These are phyloP conservation scores for Leishmania lainsoni DNA, from an alignment of 208 protist genomes.

Conservation along the genomic window DNA sequence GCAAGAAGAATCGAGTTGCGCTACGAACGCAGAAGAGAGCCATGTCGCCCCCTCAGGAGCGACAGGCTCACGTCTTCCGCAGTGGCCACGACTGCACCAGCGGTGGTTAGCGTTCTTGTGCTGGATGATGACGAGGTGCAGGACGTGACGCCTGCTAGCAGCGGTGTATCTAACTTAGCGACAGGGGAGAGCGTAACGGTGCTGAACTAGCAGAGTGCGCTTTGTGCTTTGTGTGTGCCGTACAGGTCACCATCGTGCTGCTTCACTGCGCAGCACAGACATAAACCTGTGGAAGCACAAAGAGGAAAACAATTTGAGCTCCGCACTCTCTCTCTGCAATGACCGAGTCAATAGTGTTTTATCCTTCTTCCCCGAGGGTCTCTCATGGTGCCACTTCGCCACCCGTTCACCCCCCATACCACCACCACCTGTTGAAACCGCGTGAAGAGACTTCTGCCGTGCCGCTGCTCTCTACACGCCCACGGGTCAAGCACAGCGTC, in stretches of 20 bases:
- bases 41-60: neutral
- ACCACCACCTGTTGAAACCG: neutral
- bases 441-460: neutral
- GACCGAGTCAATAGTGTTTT: neutral
- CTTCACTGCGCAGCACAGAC: neutral
- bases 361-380: neutral
- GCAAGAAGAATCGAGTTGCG: neutral
- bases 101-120: neutral
- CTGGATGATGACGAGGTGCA: slow-evolving; percentile 15
- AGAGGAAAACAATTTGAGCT: neutral
- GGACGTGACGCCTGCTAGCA: neutral
- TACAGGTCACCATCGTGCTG: neutral
- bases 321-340: neutral
- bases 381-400: neutral
- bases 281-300: neutral
- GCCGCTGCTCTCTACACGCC: neutral
- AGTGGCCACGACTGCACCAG: neutral
- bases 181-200: slow-evolving; percentile 1
- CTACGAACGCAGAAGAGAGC: neutral
- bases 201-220: slow-evolving; percentile 1
- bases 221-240: neutral
- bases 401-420: neutral
- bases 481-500: no score
- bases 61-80: neutral
- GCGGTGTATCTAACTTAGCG: neutral